Evolutionary conservation across 345 rosid species (phyloP), one percentile per base, ranked within the genome.

Genomic region (Cardamine resedifolia): DNA sequence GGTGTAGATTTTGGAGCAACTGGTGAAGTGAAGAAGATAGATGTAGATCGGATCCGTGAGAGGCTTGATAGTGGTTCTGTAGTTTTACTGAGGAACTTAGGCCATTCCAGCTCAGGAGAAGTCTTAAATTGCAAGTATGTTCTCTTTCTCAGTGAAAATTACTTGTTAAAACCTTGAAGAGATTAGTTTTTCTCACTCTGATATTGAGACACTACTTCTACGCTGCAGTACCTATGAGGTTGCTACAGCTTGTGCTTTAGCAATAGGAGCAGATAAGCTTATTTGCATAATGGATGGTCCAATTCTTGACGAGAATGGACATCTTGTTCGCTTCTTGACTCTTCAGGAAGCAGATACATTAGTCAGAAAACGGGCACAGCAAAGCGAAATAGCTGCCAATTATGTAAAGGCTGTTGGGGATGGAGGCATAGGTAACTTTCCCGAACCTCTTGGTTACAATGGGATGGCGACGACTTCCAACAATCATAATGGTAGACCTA

Each of bases 121-220:
- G 97, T 94, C 76, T 81, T 94, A 41, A 94, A 89, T 77, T 94
- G 98, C 98, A 94, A 94, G 98, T 94, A 88, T 65, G 98, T 52
- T 24, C 47, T 73, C 62, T 66, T 57, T 51, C 47, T 43, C 9
- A 11, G 20, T 43, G 28, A 2, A 27, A 19, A 3, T 30, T 18
- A 19, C 50, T 20, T 38, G 5, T 62, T 18, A 10, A 44, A 19
- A 36, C 7, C 49, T 34, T 59, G 2, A 38, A 18, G 50, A 18
- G 3, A 2, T 51, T 27, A 50, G 8, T 15, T 49, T 58, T 23
- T 30, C 20, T 16, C 12, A 52, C 34, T 59, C 45, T 68, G 52
- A 67, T 60, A 38, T 28, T 39, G 69, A 20, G 44, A 63, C 65
- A 36, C 41, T 59, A 67, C 58, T 61, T 78, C 68, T 36, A 51